Evolutionary conservation across 2,329 filamentous ascomycete species (phyloP).

Genomic region (Cordyceps cicadae): DNA sequence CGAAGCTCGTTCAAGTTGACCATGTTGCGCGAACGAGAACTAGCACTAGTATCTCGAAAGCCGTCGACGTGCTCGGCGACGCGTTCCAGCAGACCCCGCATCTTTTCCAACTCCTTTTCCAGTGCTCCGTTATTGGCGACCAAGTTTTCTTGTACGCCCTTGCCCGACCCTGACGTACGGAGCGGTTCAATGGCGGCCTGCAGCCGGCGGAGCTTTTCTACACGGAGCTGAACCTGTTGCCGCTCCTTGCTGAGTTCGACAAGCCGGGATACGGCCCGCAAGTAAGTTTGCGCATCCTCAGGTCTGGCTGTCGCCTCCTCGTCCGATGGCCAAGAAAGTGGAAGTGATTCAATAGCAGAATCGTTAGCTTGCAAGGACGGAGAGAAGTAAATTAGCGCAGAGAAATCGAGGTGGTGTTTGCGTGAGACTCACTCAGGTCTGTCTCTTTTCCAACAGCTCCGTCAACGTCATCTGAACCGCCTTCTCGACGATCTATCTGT

Average conservation of each 20-base stretch:
- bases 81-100: slow-evolving; percentile 53
- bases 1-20: slow-evolving; percentile 27
- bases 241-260: slow-evolving; percentile 37
- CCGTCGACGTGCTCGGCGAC: slow-evolving; percentile 46
- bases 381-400: background rate
- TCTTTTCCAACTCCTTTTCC: slow-evolving; percentile 57
- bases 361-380: slow-evolving; percentile 28
- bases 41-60: slow-evolving; percentile 18
- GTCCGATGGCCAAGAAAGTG: slow-evolving; percentile 36
- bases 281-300: slow-evolving; percentile 43
- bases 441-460: slow-evolving; percentile 30
- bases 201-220: slow-evolving; percentile 42
- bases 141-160: slow-evolving; percentile 55
- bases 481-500: slow-evolving; percentile 32
- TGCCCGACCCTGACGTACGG: slow-evolving; percentile 20
- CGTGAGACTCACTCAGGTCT: slow-evolving; percentile 34
- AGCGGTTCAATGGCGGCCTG: slow-evolving; percentile 40
- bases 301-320: slow-evolving; percentile 31
- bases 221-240: slow-evolving; percentile 27
- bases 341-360: slow-evolving; percentile 38
- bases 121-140: slow-evolving; percentile 57
- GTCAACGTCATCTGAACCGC: slow-evolving; percentile 28
- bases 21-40: slow-evolving; percentile 16
- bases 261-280: slow-evolving; percentile 40
- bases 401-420: background rate